Base-by-base conservation (phyloP, 108 stramenopile genomes). In the Nannochloropsis gaditana region DNA sequence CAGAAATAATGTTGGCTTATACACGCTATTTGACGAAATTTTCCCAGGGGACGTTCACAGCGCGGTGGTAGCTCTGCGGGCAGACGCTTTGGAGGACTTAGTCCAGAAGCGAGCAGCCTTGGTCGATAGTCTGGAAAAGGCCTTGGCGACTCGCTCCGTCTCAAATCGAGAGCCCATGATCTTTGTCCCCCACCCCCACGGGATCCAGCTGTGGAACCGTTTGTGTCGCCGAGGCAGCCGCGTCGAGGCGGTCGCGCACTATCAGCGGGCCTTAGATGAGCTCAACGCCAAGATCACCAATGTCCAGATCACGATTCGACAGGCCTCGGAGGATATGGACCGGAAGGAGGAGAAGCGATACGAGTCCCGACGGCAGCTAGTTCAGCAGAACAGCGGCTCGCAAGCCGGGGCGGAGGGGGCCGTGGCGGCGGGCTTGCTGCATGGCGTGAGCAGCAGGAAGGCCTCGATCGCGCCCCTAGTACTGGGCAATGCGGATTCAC, bases 111-210 rank as follows among this genome's bases (percentile, higher is more conserved):
- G 86, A 83, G 19, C 41, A 82, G 41, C 42, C 10, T 21, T 86
- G 83, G 82, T 45, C 41, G 82, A 86, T 83, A 44, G n/a, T 19
- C 31, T 86, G 83, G 86, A 86, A 43, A 86, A 83, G 83, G 82
- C 86, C 8, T 82, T 86, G 8, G 86, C 86, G 6, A 43, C 82
- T 43, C 45, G 79, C 2, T 17, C 81, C 17, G 86, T 82, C 3
- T 83, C 86, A 83, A 17, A 45, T n/a, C n/a, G 41, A 80, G 21
- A 82, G 42, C 86, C 86, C 3, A 83, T 43, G 5, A 80, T 45
- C 11, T 85, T 73, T n/a, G 19, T 73, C 5, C 59, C 59, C 59
- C n/a, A 15, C 8, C 19, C n/a, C 19, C 59, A 73, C 3, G 59
- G 59, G 8, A 73, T 15, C n/a, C 15, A 73, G n/a, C 19, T n/a